Conservation (phyloP, 2,329 filamentous ascomycete species). For the Didymosphaeria variabile region DNA sequence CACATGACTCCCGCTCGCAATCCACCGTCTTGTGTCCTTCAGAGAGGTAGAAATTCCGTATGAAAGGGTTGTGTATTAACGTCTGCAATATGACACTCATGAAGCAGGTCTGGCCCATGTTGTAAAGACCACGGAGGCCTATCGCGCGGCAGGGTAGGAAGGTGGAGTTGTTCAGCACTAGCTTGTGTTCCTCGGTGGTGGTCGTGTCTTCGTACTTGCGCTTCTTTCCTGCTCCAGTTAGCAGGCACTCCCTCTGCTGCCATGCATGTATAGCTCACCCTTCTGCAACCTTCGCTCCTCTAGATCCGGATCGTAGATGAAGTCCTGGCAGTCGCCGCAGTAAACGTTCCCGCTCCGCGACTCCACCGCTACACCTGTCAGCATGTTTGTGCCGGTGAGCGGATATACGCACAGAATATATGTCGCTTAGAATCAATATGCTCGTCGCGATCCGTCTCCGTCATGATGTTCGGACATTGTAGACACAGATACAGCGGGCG, state of each 20-base stretch:
- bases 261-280: constrained; percentile 56
- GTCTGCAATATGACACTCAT: constrained; percentile 96
- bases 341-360: constrained; percentile 78
- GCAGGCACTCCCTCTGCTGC: not conserved
- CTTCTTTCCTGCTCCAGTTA: constrained; percentile 65
- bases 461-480: constrained; percentile 72
- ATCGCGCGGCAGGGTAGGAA: constrained; percentile 84
- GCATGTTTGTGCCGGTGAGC: constrained; percentile 20
- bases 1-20: constrained; percentile 68
- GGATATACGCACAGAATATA: constrained; percentile 69
- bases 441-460: constrained; percentile 69
- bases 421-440: constrained; percentile 76
- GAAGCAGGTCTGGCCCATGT: constrained; percentile 98
- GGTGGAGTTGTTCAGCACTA: constrained; percentile 80
- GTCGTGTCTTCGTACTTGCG: constrained; percentile 77
- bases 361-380: constrained; percentile 70
- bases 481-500: constrained; percentile 68
- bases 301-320: constrained; percentile 82
- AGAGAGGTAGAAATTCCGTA: constrained; percentile 90
- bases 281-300: constrained; percentile 78
- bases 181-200: constrained; percentile 72
- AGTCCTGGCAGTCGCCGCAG: constrained; percentile 83
- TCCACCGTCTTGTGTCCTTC: constrained; percentile 85
- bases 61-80: constrained; percentile 89
- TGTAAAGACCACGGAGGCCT: constrained; percentile 91